Evolutionary conservation across 495 filamentous ascomycete genomes (phyloP), one percentile per base, ranked within the genome.

Genomic region (Trichodelitschia bisporula): DNA sequence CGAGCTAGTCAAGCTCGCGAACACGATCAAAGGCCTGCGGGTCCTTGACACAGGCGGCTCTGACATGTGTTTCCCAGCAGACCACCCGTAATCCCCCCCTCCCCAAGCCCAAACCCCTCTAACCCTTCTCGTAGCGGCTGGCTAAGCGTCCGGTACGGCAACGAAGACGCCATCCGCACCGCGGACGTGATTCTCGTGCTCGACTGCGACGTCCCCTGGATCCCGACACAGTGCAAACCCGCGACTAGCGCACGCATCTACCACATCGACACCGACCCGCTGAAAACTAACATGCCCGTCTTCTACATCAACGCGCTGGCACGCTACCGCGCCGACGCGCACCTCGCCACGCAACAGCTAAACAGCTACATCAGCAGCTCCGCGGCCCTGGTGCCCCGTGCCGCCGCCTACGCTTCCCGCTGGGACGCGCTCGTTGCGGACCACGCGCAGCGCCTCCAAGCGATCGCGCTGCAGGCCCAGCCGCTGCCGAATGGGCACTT

Each of bases 21-120:
- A 89, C 47, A 66, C 57, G 1, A 64, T 92, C 33, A 72, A 71
- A 41, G 79, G 79, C 0, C 47, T 92, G 26, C 58, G 80, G 9
- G 78, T 95, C 12, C 50, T 95, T 17, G 84, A 95, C 47, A 82
- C 79, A 1, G 77, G 77, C 15, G 83, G 80, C 19, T 76, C 76
- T 43, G 84, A 95, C 46, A 86, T 95, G 84, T 89, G 77, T 43
- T 93, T 93, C 52, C 84, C 84, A 2, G 73, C 70, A 1, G 59
- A 83, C 30, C 82, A 92, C 36, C 55, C 57, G 0, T 24, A 24
- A 24, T 8, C 12, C 21, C 8, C 12, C 12, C 21, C 8, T 12
- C 8, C 8, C 21, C 21, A 8, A 24, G 21, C 12, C 21, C 12
- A 24, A 24, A 8, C 8, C 12, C 21, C 21, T 8, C 8, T 8